A percentile compares a stretch with the other conserved stretches of the same genome.
Evolutionary conservation across 148 eudicot species (phyloP).

Genomic region (Euryodendron excelsum): DNA sequence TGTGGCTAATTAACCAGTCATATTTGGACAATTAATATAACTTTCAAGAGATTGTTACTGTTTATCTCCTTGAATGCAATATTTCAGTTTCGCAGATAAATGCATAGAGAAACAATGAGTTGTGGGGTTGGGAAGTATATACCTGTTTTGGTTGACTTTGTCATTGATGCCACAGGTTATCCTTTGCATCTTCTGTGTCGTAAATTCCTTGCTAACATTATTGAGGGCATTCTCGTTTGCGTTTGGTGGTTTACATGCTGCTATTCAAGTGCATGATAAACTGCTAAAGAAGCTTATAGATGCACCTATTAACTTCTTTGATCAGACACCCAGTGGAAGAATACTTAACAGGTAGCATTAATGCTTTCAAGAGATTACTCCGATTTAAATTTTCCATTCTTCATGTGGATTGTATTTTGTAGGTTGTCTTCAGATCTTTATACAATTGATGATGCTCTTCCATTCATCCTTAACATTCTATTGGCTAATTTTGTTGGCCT

Average conservation of each 20-base stretch:
- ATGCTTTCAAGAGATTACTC: neutral
- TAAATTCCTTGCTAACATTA: constrained; percentile 76
- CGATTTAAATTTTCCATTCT: neutral
- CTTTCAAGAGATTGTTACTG: neutral
- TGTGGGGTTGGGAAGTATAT: neutral
- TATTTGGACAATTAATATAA: neutral
- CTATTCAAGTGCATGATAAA: constrained; percentile 69
- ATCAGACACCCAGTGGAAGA: constrained; percentile 91
- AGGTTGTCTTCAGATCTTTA: constrained; percentile 98
- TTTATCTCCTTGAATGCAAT: neutral
- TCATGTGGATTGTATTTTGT: constrained; percentile 28
- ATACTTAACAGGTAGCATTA: constrained; percentile 73
- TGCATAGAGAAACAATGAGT: neutral
- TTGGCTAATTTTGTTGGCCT: constrained; percentile 92
- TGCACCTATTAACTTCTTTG: constrained; percentile 81
- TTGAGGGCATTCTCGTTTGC: constrained; percentile 92
- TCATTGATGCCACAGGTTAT: constrained; percentile 48
- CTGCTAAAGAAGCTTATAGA: constrained; percentile 63
- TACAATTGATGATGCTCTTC: constrained; percentile 95
- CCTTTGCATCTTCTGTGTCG: constrained; percentile 64
- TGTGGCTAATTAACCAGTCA: neutral
- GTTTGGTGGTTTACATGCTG: constrained; percentile 93
- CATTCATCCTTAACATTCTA: constrained; percentile 95
- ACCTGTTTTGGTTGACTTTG: neutral
- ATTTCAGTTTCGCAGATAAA: neutral